Evolutionary conservation across 2,329 filamentous ascomycete genomes (phyloP).

Genomic region (Apiospora malaysiana): DNA sequence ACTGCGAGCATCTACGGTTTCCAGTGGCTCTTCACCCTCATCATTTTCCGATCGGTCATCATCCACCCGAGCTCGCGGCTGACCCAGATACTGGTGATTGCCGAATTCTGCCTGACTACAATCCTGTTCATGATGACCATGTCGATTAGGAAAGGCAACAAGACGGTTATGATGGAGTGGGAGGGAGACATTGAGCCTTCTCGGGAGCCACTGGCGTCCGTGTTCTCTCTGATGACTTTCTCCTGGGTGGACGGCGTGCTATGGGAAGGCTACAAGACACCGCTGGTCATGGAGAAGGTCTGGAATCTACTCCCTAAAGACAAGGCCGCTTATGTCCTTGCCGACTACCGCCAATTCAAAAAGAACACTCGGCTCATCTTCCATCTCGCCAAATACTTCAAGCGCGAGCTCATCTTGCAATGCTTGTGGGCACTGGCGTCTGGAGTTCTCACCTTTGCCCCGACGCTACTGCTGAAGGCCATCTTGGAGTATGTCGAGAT

Average conservation of each 20-base stretch:
- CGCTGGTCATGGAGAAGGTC: slow-evolving; percentile 82
- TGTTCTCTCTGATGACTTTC: slow-evolving; percentile 88
- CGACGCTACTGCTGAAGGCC: slow-evolving; percentile 86
- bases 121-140: slow-evolving; percentile 78
- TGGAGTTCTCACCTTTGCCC: slow-evolving; percentile 86
- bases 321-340: slow-evolving; percentile 81
- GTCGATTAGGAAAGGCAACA: slow-evolving; percentile 89
- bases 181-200: slow-evolving; percentile 89
- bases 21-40: slow-evolving; percentile 78
- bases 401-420: slow-evolving; percentile 75
- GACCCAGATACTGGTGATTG: slow-evolving; percentile 68
- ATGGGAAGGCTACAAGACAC: slow-evolving; percentile 84
- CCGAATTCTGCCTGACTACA: slow-evolving; percentile 77
- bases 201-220: slow-evolving; percentile 82
- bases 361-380: slow-evolving; percentile 80
- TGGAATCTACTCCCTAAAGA: slow-evolving; percentile 92
- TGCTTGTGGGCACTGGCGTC: slow-evolving; percentile 80
- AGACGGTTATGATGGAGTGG: slow-evolving; percentile 84
- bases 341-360: slow-evolving; percentile 83
- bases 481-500: slow-evolving; percentile 95
- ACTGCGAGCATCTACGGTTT: slow-evolving; percentile 82
- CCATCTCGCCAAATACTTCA: slow-evolving; percentile 87
- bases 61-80: slow-evolving; percentile 74
- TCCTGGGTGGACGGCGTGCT: slow-evolving; percentile 90
- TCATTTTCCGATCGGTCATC: slow-evolving; percentile 84